Evolutionary conservation across 208 protist species (phyloP), one percentile per base, ranked within the genome.

Genomic region (Crithidia acanthocephali): DNA sequence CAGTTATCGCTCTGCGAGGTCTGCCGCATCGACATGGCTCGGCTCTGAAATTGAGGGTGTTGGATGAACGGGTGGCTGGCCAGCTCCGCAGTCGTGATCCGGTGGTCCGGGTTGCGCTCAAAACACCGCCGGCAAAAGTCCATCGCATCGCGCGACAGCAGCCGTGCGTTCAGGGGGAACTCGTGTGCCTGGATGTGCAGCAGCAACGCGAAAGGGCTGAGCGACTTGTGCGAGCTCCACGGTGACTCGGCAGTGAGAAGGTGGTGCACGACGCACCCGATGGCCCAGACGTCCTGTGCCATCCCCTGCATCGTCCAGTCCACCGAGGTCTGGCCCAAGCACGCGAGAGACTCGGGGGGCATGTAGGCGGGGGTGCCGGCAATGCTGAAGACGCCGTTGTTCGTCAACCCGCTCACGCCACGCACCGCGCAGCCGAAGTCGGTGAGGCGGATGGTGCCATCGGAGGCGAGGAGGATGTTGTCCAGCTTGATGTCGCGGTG

Each of bases 241-340:
- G 79, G 79, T 25, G 37, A 40, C 42, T 68, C 50, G 11, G 68
- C 90, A 9, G 80, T 83, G 59, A 95, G 83, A 2, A 99, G 66
- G 68, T 99, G 97, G 9, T 81, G 95, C n/a, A 98, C 62, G 52
- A 98, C 98, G 77, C 98, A 99, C 1, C 98, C 98, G 18, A 99
- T 67, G 0, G 90, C 93, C 98, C 98, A 99, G 69, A 99, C 98
- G 67, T 99, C 98, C 68, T 79, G 73, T 42, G 79, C 79, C 33
- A 59, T 66, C 10, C 67, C 67, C 16, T 68, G 60, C 11, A 56
- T 27, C 23, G 33, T 48, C 59, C 28, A 64, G 53, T 71, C 61
- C 1, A 32, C 44, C 25, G 32, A 16, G 6, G 30, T 5, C 47
- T 65, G 27, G 0, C 13, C 32, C n/a, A 67, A 27, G 47, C 63